Conservation (phyloP, 225 moss, liverwort and hornwort genomes). For the Takakia lepidozioides region DNA sequence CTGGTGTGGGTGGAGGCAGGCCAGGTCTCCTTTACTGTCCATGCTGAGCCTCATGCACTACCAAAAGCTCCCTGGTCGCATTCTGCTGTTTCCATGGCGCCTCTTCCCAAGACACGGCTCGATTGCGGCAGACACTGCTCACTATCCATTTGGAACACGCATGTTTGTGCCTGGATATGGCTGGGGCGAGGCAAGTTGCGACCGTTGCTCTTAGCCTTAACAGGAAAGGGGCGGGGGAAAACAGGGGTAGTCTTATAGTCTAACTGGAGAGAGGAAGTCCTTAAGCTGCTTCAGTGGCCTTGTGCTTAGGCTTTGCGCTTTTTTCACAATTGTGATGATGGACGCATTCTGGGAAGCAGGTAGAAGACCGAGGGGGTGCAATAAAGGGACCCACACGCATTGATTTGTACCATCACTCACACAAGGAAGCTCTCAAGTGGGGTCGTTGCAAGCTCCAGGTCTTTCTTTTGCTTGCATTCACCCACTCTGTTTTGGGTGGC, state of each 20-base stretch:
- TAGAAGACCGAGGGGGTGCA: constrained; percentile 92
- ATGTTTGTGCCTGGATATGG: constrained; percentile 99
- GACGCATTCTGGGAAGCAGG: too few species aligned
- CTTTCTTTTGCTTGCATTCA: background rate
- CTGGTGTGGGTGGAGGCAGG: constrained; percentile 37
- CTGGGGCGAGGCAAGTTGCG: constrained; percentile 95
- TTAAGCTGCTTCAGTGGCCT: too few species aligned
- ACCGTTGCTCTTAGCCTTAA: too few species aligned
- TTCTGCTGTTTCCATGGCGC: constrained; percentile 87
- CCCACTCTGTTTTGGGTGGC: too few species aligned
- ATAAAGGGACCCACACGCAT: constrained; percentile 78
- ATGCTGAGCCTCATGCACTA: constrained; percentile 66
- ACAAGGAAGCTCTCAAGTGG: constrained; percentile 75
- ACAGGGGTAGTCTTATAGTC: too few species aligned
- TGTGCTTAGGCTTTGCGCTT: too few species aligned
- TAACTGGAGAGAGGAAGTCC: too few species aligned
- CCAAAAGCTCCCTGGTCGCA: constrained; percentile 68
- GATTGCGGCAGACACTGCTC: constrained; percentile 83
- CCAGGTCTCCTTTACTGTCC: constrained; percentile 81
- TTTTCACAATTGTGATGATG: background rate
- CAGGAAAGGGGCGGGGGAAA: too few species aligned
- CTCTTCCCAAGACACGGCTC: constrained; percentile 88
- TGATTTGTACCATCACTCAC: constrained; percentile 91
- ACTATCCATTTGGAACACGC: constrained; percentile 98
- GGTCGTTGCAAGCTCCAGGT: constrained; percentile 88